Conservation (phyloP, 202 grass and related monocot genomes). For the Panicum virgatum region DNA sequence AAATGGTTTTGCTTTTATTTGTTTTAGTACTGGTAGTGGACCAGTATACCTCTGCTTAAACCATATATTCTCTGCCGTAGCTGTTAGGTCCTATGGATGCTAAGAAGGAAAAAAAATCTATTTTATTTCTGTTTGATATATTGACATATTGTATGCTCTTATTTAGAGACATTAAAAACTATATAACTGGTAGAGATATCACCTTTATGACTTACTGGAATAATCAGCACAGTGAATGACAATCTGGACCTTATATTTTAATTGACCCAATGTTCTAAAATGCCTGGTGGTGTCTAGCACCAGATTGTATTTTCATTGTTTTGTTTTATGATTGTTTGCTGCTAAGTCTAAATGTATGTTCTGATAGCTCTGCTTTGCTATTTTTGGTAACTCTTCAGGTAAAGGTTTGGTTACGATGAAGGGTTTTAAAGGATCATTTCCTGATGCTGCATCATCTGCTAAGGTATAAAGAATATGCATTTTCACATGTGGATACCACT, state of each 20-base stretch:
- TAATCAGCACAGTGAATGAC: too few species aligned
- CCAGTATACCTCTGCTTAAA: not conserved
- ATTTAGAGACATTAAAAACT: not conserved
- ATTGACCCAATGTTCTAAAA: not conserved
- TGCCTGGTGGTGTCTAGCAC: not conserved
- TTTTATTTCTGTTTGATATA: not conserved
- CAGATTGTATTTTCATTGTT: not conserved
- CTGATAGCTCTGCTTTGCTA: not conserved
- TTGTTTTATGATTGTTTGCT: not conserved
- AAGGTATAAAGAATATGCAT: slow-evolving; percentile 58
- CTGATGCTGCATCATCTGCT: slow-evolving; percentile 91
- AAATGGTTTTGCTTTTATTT: slow-evolving; percentile 19
- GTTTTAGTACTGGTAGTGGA: not conserved
- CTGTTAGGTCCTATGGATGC: not conserved
- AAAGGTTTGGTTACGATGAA: slow-evolving; percentile 84
- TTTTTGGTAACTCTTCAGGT: slow-evolving; percentile 50
- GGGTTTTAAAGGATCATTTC: slow-evolving; percentile 87
- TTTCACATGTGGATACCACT: slow-evolving; percentile 11
- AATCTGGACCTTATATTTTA: not conserved
- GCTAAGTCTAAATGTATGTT: not conserved
- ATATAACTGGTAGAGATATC: not conserved
- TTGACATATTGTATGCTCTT: not conserved
- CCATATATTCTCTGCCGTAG: not conserved
- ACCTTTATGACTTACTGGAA: not conserved
- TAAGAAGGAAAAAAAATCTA: not conserved